Percentiles rank a stretch among this genome's conserved stretches.
Conservation (phyloP, 257 asterid species). For the Schizonepeta tenuifolia region DNA sequence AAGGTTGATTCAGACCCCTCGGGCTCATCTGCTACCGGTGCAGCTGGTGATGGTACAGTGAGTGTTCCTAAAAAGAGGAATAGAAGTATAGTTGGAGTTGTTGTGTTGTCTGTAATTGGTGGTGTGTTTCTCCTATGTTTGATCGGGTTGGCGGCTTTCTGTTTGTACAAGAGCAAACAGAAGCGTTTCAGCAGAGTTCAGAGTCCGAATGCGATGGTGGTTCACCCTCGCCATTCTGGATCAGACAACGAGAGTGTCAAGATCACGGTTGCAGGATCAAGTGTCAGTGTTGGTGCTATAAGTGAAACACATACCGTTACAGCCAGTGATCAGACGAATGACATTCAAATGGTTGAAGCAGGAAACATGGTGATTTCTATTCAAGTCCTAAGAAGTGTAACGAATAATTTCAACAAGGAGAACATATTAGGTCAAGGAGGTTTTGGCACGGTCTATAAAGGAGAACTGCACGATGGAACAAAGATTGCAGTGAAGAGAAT, state of each 20-base stretch:
- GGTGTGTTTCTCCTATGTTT: slow-evolving; percentile 60
- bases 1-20: slow-evolving; percentile 37
- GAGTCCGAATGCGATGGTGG: slow-evolving; percentile 76
- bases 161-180: slow-evolving; percentile 69
- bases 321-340: slow-evolving; percentile 47
- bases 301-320: slow-evolving; percentile 65
- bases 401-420: slow-evolving; percentile 66
- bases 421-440: slow-evolving; percentile 90
- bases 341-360: slow-evolving; percentile 86
- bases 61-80: slow-evolving; percentile 30
- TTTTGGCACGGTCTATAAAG: slow-evolving; percentile 89
- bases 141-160: slow-evolving; percentile 61
- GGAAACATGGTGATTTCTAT: slow-evolving; percentile 92
- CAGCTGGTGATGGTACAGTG: slow-evolving; percentile 30
- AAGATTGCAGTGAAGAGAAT: slow-evolving; percentile 93
- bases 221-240: slow-evolving; percentile 86
- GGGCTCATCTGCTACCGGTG: slow-evolving; percentile 37
- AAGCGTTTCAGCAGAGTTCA: slow-evolving; percentile 74
- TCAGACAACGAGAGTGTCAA: slow-evolving; percentile 79
- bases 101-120: slow-evolving; percentile 60
- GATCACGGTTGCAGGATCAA: slow-evolving; percentile 89
- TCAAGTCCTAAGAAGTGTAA: slow-evolving; percentile 83
- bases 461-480: slow-evolving; percentile 88
- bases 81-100: slow-evolving; percentile 48
- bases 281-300: slow-evolving; percentile 62